phyloP scores from a whole-genome alignment of 176 grass and related monocot species.

The Oryza brachyantha region DNA sequence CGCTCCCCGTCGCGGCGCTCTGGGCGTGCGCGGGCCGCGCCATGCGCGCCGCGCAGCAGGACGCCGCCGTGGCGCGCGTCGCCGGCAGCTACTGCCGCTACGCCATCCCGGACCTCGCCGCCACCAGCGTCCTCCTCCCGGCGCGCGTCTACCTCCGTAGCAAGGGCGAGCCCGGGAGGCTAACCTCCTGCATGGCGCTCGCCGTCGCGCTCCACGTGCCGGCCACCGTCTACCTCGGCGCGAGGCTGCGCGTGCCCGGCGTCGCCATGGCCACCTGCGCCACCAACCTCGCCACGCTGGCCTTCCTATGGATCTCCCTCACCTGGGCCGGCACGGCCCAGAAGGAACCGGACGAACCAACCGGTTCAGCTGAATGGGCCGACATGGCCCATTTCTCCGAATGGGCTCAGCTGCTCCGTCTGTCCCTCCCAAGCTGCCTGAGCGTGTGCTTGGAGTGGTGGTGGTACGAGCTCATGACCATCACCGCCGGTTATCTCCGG shows the following conservation, averaged over 20 bases:
- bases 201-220: background rate
- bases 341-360: background rate
- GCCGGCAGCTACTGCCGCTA: background rate
- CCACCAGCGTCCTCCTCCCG: background rate
- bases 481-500: background rate
- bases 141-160: background rate
- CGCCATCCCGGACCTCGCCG: background rate
- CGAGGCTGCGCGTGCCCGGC: background rate
- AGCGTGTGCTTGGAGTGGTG: slow-evolving; percentile 38
- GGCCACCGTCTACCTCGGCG: background rate
- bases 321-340: background rate
- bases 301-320: background rate
- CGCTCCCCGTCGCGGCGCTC: background rate
- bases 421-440: background rate
- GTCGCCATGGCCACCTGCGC: background rate
- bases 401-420: background rate
- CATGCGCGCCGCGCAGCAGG: background rate
- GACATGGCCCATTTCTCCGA: rapidly evolving
- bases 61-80: background rate
- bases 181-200: background rate
- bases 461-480: slow-evolving; percentile 44
- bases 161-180: background rate
- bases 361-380: background rate
- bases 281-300: background rate
- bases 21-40: background rate